Evolutionary conservation across 164 flowering plant genomes (phyloP).

Genomic region (Cinnamomum micranthum): DNA sequence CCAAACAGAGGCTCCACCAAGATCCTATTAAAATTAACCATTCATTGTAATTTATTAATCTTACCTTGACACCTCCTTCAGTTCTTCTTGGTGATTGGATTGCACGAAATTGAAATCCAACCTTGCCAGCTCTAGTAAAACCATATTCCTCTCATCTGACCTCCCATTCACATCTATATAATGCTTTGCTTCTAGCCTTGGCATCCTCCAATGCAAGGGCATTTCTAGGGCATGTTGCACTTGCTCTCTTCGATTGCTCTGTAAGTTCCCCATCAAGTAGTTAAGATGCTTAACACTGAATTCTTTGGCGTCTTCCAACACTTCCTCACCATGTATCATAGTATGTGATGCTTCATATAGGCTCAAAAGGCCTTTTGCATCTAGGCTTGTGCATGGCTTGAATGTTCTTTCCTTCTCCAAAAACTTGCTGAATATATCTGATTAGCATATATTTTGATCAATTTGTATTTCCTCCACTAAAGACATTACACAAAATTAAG

Average conservation of each 20-base stretch:
- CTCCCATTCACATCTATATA: conserved; percentile 18
- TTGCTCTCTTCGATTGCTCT: conserved; percentile 5
- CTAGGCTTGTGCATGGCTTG: neutral
- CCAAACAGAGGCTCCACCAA: neutral
- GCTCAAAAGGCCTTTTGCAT: conserved; percentile 28
- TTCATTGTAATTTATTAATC: neutral
- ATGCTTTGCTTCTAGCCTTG: conserved; percentile 33
- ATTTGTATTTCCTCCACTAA: neutral
- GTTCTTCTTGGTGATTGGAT: conserved; percentile 31
- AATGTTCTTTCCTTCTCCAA: conserved; percentile 3
- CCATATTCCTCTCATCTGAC: conserved; percentile 2
- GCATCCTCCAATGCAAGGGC: conserved; percentile 32
- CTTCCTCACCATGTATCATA: conserved; percentile 23
- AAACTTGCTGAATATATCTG: neutral
- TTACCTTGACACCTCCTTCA: conserved; percentile 29
- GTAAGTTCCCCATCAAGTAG: neutral
- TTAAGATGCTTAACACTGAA: conserved; percentile 5
- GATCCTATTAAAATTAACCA: too few species aligned
- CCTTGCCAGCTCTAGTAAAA: conserved; percentile 34
- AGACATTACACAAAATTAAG: too few species aligned
- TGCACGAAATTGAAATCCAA: conserved; percentile 42
- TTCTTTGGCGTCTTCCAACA: conserved; percentile 21
- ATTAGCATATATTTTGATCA: neutral
- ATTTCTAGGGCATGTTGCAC: conserved; percentile 31
- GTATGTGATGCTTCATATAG: conserved; percentile 38